These are phyloP conservation scores for Geosmithia flava DNA, from an alignment of 2,329 filamentous ascomycete genomes.

Conservation along the genomic window DNA sequence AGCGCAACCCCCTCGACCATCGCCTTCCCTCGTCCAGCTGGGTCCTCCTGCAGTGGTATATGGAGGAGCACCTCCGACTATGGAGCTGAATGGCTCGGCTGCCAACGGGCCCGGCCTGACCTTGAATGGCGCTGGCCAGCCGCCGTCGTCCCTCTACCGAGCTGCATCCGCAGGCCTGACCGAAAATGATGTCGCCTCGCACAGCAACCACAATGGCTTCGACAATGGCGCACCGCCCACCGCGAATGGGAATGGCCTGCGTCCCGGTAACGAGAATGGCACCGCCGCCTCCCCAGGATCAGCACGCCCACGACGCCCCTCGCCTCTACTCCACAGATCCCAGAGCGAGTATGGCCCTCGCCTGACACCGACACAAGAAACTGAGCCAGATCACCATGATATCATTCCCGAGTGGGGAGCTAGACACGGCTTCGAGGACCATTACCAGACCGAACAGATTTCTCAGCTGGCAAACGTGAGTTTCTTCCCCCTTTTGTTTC, in stretches of 20 bases:
- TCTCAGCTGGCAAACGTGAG: constrained; percentile 69
- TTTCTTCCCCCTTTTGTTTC: constrained; percentile 8
- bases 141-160: constrained; percentile 14
- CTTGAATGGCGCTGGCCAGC: constrained; percentile 12
- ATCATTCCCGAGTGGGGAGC: constrained; percentile 38
- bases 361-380: constrained; percentile 20
- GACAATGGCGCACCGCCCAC: too few relatives aligned
- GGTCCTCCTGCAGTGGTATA: background rate
- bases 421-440: constrained; percentile 84
- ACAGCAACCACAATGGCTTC: constrained; percentile 4
- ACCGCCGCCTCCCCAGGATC: constrained; percentile 13
- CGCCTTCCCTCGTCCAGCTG: background rate
- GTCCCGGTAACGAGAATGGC: background rate
- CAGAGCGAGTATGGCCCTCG: constrained; percentile 42
- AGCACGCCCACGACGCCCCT: constrained; percentile 22
- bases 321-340: constrained; percentile 38
- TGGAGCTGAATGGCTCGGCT: constrained; percentile 19
- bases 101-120: constrained; percentile 5
- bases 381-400: constrained; percentile 30
- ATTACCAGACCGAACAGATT: constrained; percentile 84
- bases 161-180: constrained; percentile 12
- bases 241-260: background rate
- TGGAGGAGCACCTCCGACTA: constrained; percentile 9
- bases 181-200: constrained; percentile 13
- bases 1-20: background rate